Percentiles rank a stretch among this genome's conserved stretches.
Evolutionary conservation across 2,329 filamentous ascomycete species (phyloP).

Genomic region (Fusarium keratoplasticum): DNA sequence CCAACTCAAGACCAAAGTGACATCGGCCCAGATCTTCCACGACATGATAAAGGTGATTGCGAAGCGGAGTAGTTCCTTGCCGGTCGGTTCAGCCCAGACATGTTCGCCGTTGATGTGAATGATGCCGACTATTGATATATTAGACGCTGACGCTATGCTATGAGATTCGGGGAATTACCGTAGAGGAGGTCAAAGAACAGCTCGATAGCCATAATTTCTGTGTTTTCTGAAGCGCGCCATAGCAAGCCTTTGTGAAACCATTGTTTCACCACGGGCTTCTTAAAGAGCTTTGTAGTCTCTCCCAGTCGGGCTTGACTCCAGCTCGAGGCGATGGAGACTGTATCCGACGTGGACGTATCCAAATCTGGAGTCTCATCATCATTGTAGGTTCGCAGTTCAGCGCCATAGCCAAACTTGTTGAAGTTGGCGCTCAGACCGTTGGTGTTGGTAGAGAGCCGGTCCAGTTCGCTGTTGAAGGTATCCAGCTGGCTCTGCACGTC

Average conservation of each 20-base stretch:
- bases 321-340: constrained; percentile 40
- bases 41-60: constrained; percentile 71
- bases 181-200: constrained; percentile 74
- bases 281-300: constrained; percentile 66
- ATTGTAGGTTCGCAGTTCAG: constrained; percentile 63
- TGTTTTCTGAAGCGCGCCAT: constrained; percentile 68
- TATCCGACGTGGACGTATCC: constrained; percentile 36
- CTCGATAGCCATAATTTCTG: constrained; percentile 73
- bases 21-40: constrained; percentile 73
- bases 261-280: constrained; percentile 70
- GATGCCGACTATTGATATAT: constrained; percentile 61
- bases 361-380: constrained; percentile 39
- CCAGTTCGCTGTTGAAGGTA: constrained; percentile 63
- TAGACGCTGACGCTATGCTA: background rate
- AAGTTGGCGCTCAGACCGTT: constrained; percentile 71
- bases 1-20: constrained; percentile 68
- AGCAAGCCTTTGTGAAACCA: constrained; percentile 75
- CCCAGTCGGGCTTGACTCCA: constrained; percentile 46
- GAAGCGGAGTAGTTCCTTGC: constrained; percentile 68
- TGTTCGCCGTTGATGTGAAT: constrained; percentile 73
- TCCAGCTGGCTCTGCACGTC: constrained; percentile 64
- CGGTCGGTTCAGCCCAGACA: constrained; percentile 66
- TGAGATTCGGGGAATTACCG: constrained; percentile 41
- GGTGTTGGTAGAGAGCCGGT: constrained; percentile 64
- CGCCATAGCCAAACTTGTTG: constrained; percentile 71